Evolutionary conservation across 169 alveolate genomes (phyloP).

Genomic region (Cytauxzoon felis): DNA sequence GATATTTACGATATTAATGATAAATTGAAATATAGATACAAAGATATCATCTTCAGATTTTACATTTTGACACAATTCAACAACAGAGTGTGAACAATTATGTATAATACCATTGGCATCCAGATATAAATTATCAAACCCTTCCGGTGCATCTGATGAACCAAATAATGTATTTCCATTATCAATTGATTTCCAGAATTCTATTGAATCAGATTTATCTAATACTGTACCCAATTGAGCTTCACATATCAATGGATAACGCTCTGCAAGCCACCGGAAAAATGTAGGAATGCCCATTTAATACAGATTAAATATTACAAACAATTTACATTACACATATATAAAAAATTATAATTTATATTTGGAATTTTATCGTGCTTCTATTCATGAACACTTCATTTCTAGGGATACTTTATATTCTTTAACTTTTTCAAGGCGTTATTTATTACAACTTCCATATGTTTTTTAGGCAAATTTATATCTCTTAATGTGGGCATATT

Average conservation of each 20-base stretch:
- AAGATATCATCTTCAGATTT: constrained; percentile 74
- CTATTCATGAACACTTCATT: not conserved
- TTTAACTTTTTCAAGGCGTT: constrained; percentile 14
- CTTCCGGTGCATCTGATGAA: constrained; percentile 29
- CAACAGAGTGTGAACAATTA: constrained; percentile 87
- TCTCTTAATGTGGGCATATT: constrained; percentile 29
- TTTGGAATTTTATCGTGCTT: not conserved
- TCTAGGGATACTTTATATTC: not conserved
- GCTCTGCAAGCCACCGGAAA: constrained; percentile 62
- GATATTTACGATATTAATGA: constrained; percentile 85
- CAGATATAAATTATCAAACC: constrained; percentile 87
- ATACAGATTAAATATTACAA: not conserved
- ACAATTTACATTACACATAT: too few relatives aligned
- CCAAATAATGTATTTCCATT: not conserved
- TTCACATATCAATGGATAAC: constrained; percentile 64
- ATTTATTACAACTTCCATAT: constrained; percentile 15
- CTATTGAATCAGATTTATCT: constrained; percentile 59
- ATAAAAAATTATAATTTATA: not conserved
- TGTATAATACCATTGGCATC: constrained; percentile 96
- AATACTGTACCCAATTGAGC: constrained; percentile 36
- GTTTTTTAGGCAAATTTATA: constrained; percentile 24
- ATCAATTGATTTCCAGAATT: constrained; percentile 26
- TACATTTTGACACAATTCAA: constrained; percentile 68
- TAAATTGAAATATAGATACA: constrained; percentile 80
- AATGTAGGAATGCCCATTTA: constrained; percentile 60